Base-by-base conservation (phyloP, 2,329 filamentous ascomycete species). In the Bipolaris sorokiniana region DNA sequence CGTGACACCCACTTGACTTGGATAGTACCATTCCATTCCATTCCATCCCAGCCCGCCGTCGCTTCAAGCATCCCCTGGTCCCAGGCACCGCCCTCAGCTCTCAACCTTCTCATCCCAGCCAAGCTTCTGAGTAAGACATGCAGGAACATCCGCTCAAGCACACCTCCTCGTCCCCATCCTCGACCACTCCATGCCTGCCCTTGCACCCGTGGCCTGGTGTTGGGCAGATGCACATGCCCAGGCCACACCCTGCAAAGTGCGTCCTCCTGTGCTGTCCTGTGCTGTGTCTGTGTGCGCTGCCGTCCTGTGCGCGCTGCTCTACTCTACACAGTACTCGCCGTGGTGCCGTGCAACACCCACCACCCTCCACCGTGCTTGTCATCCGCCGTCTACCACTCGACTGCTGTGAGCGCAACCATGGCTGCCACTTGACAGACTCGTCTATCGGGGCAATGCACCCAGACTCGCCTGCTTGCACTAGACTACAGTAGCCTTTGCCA, bases 61-160 rank as follows among this genome's bases (percentile, higher is more conserved):
- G 22, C 41, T 26, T n/a, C 15, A 16, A n/a, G 7, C 41, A 15
- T 28, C 20, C 13, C 15, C 7, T 16, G 23, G 23, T 9, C 23
- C 51, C 18, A 41, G 44, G 46, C 55, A 42, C 52, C 47, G 51
- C 52, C 48, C 20, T 31, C 20, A 41, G 44, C 51, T 54, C 48
- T 63, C 59, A 61, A 51, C 20, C 34, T 51, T 56, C 13, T 23
- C 22, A 18, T 42, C 33, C 20, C 56, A 38, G 51, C 49, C 45
- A 61, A 58, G 42, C 11, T 52, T 54, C 54, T 62, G 62, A 62
- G 52, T 65, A 67, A 68, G 61, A 63, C 41, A 63, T 63, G 65
- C 67, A 71, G 66, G 63, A 67, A 66, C 65, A 65, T 47, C 46
- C 44, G 60, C 62, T 58, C 52, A 47, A 57, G 56, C 54, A 57